phyloP scores from a whole-genome alignment of 2,329 filamentous ascomycete species.

The Aureobasidium sp. region DNA sequence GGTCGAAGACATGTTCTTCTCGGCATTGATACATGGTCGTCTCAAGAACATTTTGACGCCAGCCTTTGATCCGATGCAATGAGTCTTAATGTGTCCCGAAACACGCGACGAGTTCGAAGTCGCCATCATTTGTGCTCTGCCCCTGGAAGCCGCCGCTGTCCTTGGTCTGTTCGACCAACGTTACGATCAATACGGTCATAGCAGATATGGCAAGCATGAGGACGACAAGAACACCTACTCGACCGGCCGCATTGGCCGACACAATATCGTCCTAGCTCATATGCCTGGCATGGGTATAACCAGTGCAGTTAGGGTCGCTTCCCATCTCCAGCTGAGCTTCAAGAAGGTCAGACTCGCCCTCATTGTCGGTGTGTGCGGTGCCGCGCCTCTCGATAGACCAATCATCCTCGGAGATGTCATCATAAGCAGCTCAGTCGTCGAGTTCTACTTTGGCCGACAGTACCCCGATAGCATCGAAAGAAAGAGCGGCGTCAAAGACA shows the following conservation, averaged over 20 bases:
- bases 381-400: not conserved
- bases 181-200: not conserved
- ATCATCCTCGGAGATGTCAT: slow-evolving; percentile 29
- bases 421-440: slow-evolving; percentile 25
- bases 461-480: slow-evolving; percentile 22
- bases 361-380: slow-evolving; percentile 23
- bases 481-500: slow-evolving; percentile 20
- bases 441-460: slow-evolving; percentile 27
- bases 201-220: slow-evolving; percentile 14
- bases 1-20: not conserved
- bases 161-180: slow-evolving; percentile 17
- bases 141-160: slow-evolving; percentile 19
- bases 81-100: not conserved
- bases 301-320: slow-evolving; percentile 16
- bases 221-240: slow-evolving; percentile 22
- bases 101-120: slow-evolving; percentile 17
- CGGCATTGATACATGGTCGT: not conserved
- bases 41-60: not conserved
- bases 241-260: slow-evolving; percentile 18
- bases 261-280: slow-evolving; percentile 20
- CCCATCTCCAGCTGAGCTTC: slow-evolving; percentile 19
- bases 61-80: not conserved
- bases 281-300: slow-evolving; percentile 18
- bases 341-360: slow-evolving; percentile 19
- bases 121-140: slow-evolving; percentile 21